These are phyloP conservation scores for Gymnopilus dilepis DNA, from an alignment of 768 basidiomycete species.

Conservation along the genomic window DNA sequence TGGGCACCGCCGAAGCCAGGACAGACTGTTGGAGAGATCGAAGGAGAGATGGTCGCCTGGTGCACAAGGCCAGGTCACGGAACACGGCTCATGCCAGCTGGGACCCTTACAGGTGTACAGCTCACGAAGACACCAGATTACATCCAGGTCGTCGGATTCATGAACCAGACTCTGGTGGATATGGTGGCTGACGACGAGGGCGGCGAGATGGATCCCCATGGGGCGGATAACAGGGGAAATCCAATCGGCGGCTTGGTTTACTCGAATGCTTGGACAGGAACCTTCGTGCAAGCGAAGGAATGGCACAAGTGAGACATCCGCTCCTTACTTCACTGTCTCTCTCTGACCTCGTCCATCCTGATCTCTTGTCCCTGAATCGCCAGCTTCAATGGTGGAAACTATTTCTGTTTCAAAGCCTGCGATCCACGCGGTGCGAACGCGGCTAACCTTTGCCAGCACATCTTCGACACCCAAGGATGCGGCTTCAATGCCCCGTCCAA, in stretches of 20 bases:
- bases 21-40: constrained; percentile 67
- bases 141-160: constrained; percentile 66
- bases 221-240: constrained; percentile 79
- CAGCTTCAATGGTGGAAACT: constrained; percentile 72
- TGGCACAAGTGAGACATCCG: constrained; percentile 65
- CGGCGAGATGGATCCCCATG: constrained; percentile 81
- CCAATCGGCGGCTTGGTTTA: constrained; percentile 76
- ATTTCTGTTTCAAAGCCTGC: constrained; percentile 78
- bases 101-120: constrained; percentile 70
- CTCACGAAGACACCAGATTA: constrained; percentile 66
- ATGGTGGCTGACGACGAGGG: constrained; percentile 61
- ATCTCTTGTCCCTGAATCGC: background rate
- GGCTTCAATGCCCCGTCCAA: constrained; percentile 72
- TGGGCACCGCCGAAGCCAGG: constrained; percentile 62
- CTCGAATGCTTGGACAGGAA: constrained; percentile 56
- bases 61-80: constrained; percentile 76
- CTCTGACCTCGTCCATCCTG: background rate
- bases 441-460: constrained; percentile 67
- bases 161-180: constrained; percentile 68
- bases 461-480: constrained; percentile 78
- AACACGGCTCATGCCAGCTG: constrained; percentile 70
- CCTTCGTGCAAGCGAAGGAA: constrained; percentile 61
- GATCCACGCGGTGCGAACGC: constrained; percentile 59
- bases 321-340: background rate
- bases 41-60: constrained; percentile 78